Evolutionary conservation across 1,139 yeast species (phyloP), one percentile per base, ranked within the genome.

Genomic region (Kodamaea sp.): DNA sequence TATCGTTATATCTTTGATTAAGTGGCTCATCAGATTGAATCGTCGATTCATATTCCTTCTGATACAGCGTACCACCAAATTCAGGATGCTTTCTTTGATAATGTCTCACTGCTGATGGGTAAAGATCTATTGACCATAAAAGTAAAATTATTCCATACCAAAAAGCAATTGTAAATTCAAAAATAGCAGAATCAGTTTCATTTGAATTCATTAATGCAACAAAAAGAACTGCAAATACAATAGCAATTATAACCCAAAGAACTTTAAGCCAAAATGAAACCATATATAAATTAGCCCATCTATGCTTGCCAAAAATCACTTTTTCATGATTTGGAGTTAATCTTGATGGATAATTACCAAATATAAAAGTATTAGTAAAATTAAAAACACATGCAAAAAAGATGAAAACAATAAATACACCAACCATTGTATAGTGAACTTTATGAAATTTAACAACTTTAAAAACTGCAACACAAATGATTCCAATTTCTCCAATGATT

Each of bases 121-220:
- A 73, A 51, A 89, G 72, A 56, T 90, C 97, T 49, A 78, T 71
- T 2, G 84, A 66, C 63, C 92, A 74, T 45, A 83, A 65, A 7
- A 84, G 58, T 51, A 83, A 75, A 45, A 85, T 70, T 29, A 83
- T 56, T 7, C 95, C 94, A 56, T 86, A 89, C 80, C 87, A 83
- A 63, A 82, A 90, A 6, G 90, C 81, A 34, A 89, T 63, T 7
- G 79, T 55, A 97, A 97, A 90, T 60, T 90, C 97, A 58, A 84
- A 81, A 10, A 66, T 65, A 1, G 85, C 86, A 22, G 80, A 72
- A 38, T 73, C 63, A 10, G 70, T 62, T 29, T 70, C 62, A 8
- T 64, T 43, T 30, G 65, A 71, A 1, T 41, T 38, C 73, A 70
- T 63, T 39, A 67, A 62, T 2, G 62, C 73, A 9, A 80, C 92